Evolutionary conservation across 2,329 filamentous ascomycete genomes (phyloP).

Genomic region (Teratosphaeriaceae sp.): DNA sequence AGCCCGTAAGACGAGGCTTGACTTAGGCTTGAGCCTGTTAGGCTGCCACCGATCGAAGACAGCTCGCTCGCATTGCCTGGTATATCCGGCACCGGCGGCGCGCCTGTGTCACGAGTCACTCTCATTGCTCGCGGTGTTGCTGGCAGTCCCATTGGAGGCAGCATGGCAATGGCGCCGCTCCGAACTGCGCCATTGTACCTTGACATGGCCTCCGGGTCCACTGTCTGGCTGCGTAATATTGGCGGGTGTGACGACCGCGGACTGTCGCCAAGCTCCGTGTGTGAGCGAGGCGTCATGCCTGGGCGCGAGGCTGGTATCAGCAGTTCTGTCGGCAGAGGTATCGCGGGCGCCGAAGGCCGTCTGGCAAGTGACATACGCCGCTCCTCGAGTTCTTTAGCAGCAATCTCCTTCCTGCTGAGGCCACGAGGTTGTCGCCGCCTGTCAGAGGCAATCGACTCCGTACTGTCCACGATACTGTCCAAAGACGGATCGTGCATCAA

Average conservation of each 20-base stretch:
- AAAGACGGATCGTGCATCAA: constrained; percentile 4
- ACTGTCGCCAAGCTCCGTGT: constrained; percentile 39
- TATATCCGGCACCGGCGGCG: constrained; percentile 50
- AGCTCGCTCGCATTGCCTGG: constrained; percentile 42
- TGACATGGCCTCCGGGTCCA: constrained; percentile 48
- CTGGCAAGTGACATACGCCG: constrained; percentile 76
- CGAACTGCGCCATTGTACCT: constrained; percentile 23
- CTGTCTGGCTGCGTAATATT: constrained; percentile 56
- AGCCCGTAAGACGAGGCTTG: background rate
- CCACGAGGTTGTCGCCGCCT: constrained; percentile 7
- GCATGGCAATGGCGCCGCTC: constrained; percentile 12
- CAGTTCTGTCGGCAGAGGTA: constrained; percentile 63
- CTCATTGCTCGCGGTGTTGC: constrained; percentile 89
- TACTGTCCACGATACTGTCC: constrained; percentile 7
- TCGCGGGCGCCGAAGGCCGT: constrained; percentile 70
- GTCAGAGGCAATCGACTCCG: constrained; percentile 10
- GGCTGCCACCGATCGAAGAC: constrained; percentile 15
- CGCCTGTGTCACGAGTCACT: constrained; percentile 56
- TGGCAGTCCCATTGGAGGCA: constrained; percentile 67
- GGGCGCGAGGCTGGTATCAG: constrained; percentile 31
- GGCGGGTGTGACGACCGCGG: constrained; percentile 33
- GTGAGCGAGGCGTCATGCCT: constrained; percentile 29
- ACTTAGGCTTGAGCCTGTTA: constrained; percentile 17
- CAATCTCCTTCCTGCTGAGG: constrained; percentile 38
- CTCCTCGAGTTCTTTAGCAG: constrained; percentile 78